These are phyloP conservation scores for Boletus barrowsii DNA, from an alignment of 768 basidiomycete genomes.

Conservation along the genomic window DNA sequence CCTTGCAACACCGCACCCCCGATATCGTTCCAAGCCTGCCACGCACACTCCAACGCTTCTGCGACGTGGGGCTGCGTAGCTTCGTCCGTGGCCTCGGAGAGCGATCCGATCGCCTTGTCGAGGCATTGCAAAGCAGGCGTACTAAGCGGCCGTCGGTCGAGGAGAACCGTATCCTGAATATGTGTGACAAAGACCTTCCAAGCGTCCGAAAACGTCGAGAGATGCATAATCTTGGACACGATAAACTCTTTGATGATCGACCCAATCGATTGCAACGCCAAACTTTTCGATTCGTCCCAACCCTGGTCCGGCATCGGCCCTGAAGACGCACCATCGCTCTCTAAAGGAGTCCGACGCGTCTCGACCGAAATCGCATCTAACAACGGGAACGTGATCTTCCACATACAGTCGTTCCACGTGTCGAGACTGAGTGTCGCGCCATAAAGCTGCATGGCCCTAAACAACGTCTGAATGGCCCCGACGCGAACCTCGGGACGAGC, in stretches of 20 bases:
- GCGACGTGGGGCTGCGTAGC: slow-evolving; percentile 37
- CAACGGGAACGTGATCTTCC: slow-evolving; percentile 87
- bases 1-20: slow-evolving; percentile 50
- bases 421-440: slow-evolving; percentile 78
- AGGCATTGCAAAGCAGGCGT: slow-evolving; percentile 83
- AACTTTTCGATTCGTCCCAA: slow-evolving; percentile 87
- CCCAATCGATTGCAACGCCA: slow-evolving; percentile 81
- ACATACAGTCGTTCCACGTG: slow-evolving; percentile 90
- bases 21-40: slow-evolving; percentile 67
- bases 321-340: slow-evolving; percentile 10
- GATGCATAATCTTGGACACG: slow-evolving; percentile 63
- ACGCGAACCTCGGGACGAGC: slow-evolving; percentile 83
- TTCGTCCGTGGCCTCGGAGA: slow-evolving; percentile 34
- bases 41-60: slow-evolving; percentile 59
- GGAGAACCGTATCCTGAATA: slow-evolving; percentile 65
- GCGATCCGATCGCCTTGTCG: slow-evolving; percentile 72
- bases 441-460: slow-evolving; percentile 91
- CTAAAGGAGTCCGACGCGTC: slow-evolving; percentile 39
- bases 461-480: slow-evolving; percentile 93
- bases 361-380: slow-evolving; percentile 64
- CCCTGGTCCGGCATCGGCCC: slow-evolving; percentile 38
- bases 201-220: slow-evolving; percentile 65
- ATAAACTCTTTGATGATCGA: slow-evolving; percentile 83
- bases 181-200: slow-evolving; percentile 76
- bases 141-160: slow-evolving; percentile 67